Base-by-base conservation (phyloP, 2,329 filamentous ascomycete genomes). In the Phialocephala subalpina region DNA sequence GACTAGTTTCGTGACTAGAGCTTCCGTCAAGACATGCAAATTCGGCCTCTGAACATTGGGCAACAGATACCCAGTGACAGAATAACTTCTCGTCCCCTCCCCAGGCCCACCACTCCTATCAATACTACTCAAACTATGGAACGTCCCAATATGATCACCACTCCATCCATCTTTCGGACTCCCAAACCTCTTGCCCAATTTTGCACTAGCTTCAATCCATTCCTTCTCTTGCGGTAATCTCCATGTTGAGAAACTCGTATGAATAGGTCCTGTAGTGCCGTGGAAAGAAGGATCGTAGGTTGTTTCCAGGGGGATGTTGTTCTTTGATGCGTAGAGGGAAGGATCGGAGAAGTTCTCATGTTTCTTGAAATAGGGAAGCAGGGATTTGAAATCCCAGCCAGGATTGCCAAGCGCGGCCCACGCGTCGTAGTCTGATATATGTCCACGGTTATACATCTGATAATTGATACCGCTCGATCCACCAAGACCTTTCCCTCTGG, bases 21-120 rank as follows among this genome's bases (percentile, higher is more conserved):
- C 91, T 75, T 96, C 90, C 75, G 92, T 96, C 65, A 97, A 83
- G 66, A 97, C 84, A 49, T 92, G 94, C 77, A 97, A 79, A 81
- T 97, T 97, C 35, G 60, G 45, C 20, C 71, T 60, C 6, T 40
- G 16, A 27, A 59, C 62, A 57, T 64, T 68, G 3, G 69, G 71
- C 2, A 69, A 47, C 11, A 65, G 58, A 61, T 72, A 72, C 16
- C 73, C 72, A 1, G 72, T 68, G 0, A 67, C 63, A 2, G 73
- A 38, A 62, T 71, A 71, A 60, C 69, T 71, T 49, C 69, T 62
- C 42, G 69, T 71, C 25, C 62, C 66, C 20, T 53, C 61, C 11
- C 38, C 27, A 2, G 60, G 60, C 14, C 62, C 67, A 40, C 38
- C 33, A 33, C 58, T 63, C 35, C 67, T 58, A 49, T 67, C 65